These are phyloP conservation scores for Candolleomyces aberdarensis DNA, from an alignment of 768 basidiomycete species.

Conservation along the genomic window DNA sequence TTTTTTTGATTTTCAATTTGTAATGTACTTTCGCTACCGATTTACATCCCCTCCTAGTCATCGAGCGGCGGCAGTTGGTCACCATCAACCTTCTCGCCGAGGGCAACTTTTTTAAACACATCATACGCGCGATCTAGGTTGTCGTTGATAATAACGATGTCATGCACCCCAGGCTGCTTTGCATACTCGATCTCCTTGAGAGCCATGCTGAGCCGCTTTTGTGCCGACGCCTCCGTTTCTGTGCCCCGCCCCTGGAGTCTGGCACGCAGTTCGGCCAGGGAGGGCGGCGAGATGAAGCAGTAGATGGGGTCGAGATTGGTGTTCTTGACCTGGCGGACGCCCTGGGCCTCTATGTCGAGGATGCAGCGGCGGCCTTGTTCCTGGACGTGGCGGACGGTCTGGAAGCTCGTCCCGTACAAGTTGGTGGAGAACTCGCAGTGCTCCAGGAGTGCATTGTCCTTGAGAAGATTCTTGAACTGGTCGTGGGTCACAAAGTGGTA, in stretches of 20 bases:
- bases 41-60: slow-evolving; percentile 31
- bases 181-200: slow-evolving; percentile 83
- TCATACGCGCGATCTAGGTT: slow-evolving; percentile 80
- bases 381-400: slow-evolving; percentile 68
- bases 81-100: slow-evolving; percentile 58
- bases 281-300: slow-evolving; percentile 90
- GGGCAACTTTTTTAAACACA: slow-evolving; percentile 71
- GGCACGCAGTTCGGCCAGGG: slow-evolving; percentile 60
- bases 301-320: slow-evolving; percentile 82
- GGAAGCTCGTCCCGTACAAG: slow-evolving; percentile 87
- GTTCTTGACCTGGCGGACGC: slow-evolving; percentile 87
- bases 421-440: slow-evolving; percentile 92
- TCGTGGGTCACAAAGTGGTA: slow-evolving; percentile 82
- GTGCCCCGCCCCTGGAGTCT: slow-evolving; percentile 83
- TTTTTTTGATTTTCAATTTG: not conserved
- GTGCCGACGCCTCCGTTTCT: slow-evolving; percentile 69
- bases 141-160: slow-evolving; percentile 88
- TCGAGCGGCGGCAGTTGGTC: slow-evolving; percentile 69
- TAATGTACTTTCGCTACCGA: not conserved
- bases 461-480: slow-evolving; percentile 69
- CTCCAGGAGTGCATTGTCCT: slow-evolving; percentile 82
- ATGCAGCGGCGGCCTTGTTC: slow-evolving; percentile 78
- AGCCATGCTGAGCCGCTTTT: slow-evolving; percentile 75
- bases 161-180: slow-evolving; percentile 66
- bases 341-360: slow-evolving; percentile 97